Conservation (phyloP, 2,329 filamentous ascomycete genomes). For the Pyrenochaeta sp. region DNA sequence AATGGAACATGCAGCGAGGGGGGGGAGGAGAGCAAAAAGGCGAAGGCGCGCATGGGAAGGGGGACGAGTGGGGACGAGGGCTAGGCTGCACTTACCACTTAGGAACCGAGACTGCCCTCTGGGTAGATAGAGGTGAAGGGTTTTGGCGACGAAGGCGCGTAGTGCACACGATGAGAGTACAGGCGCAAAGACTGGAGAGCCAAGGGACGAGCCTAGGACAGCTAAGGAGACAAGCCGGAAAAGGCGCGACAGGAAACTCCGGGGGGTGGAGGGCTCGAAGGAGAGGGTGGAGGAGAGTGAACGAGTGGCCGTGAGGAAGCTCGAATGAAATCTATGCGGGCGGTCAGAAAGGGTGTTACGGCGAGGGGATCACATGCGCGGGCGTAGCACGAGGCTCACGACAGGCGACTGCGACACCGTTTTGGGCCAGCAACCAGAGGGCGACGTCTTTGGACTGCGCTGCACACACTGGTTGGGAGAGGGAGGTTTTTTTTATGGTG, state of each 20-base stretch:
- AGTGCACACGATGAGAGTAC: constrained; percentile 21
- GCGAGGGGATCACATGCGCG: constrained; percentile 43
- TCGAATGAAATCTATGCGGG: constrained; percentile 38
- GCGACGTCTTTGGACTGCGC: not conserved
- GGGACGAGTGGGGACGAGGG: constrained; percentile 18
- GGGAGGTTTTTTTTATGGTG: too few relatives aligned
- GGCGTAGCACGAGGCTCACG: constrained; percentile 37
- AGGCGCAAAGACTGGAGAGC: constrained; percentile 30
- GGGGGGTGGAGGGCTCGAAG: constrained; percentile 39
- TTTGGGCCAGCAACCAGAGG: constrained; percentile 1
- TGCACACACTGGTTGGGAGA: too few relatives aligned
- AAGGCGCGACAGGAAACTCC: constrained; percentile 45
- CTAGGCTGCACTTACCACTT: constrained; percentile 41
- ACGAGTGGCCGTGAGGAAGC: constrained; percentile 43
- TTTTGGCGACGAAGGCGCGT: constrained; percentile 22
- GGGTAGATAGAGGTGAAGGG: constrained; percentile 23
- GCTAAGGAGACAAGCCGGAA: constrained; percentile 37
- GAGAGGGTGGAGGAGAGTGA: constrained; percentile 28
- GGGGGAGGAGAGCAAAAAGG: constrained; percentile 15
- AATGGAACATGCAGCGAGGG: constrained; percentile 12
- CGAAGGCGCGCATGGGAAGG: constrained; percentile 11
- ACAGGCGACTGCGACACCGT: constrained; percentile 8
- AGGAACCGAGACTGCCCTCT: constrained; percentile 20
- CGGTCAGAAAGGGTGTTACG: constrained; percentile 33
- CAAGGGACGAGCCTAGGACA: constrained; percentile 14